Evolutionary conservation across 345 rosid genomes (phyloP), one percentile per base, ranked within the genome.

Genomic region (Acer negundo): DNA sequence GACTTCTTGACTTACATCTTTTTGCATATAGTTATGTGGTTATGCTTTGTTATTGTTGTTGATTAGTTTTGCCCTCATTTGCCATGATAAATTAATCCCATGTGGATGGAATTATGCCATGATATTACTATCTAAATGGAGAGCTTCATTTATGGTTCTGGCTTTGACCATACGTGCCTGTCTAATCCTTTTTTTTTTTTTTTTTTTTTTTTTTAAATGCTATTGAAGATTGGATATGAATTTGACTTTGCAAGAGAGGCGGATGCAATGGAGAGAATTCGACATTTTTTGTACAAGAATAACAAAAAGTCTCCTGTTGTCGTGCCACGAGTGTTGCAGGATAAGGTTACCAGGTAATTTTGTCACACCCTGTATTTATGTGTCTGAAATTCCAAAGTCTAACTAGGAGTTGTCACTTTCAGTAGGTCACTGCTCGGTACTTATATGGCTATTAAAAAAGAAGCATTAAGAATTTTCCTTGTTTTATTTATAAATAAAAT

Each of bases 241-340:
- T 95, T 95, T 89, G 98, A 95, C 84, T 95, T 95, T 83, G 69
- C 26, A 70, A 90, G 95, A 81, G 98, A 95, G 82, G 98, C 94
- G 26, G 74, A 84, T 76, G 95, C 98, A 31, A 95, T 95, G 98
- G 89, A 90, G 72, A 90, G 86, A 81, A 92, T 95, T 75, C 87
- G 91, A 10, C 83, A 6, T 70, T 95, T 93, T 85, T 87, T 95
- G 17, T 87, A 89, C 46, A 81, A 80, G 80, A 90, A 90, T 80
- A 95, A 93, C 90, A 90, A 82, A 83, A 93, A 79, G 87, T 79
- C 87, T 83, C 98, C 98, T 17, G 97, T 93, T 80, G 11, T 82
- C 70, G 97, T 93, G 75, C 98, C 98, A 28, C 84, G 91, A 79
- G 85, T 87, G 40, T 70, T 87, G 59, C 85, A 59, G 67, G 83